Percentiles rank a stretch among this genome's conserved stretches.
Conservation (phyloP, 768 basidiomycete species). For the Leccinellum luteum region DNA sequence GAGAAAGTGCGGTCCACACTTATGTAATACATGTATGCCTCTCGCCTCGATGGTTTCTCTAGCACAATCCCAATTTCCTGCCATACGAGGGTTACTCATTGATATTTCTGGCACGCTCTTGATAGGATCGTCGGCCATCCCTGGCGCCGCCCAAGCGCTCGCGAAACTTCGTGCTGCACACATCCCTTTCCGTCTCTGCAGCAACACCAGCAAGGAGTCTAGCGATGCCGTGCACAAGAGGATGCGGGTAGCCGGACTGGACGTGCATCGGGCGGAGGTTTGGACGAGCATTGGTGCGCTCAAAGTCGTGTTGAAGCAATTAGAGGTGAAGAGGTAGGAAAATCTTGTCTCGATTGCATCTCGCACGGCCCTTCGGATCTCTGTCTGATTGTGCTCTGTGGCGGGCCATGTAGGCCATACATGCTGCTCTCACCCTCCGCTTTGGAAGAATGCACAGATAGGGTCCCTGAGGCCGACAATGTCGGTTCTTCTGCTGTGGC, state of each 20-base stretch:
- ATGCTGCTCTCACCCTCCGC: constrained; percentile 55
- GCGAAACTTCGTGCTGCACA: constrained; percentile 28
- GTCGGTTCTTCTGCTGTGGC: neutral
- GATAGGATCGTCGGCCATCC: constrained; percentile 48
- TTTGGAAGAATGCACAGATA: constrained; percentile 38
- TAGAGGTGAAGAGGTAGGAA: constrained; percentile 41
- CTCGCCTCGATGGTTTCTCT: neutral
- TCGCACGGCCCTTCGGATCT: neutral
- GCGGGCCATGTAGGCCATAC: constrained; percentile 38
- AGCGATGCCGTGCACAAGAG: constrained; percentile 40
- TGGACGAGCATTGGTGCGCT: constrained; percentile 68
- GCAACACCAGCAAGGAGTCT: constrained; percentile 70
- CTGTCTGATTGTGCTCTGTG: neutral
- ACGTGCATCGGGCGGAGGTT: constrained; percentile 42
- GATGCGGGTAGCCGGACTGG: constrained; percentile 50
- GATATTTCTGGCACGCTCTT: constrained; percentile 71
- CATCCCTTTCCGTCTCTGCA: constrained; percentile 55
- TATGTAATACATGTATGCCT: too few relatives aligned
- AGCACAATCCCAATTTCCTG: neutral
- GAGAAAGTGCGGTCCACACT: too few relatives aligned
- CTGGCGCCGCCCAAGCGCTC: constrained; percentile 37
- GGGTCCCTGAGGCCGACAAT: neutral
- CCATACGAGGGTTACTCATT: constrained; percentile 52
- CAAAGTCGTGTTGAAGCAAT: constrained; percentile 40
- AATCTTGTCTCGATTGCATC: neutral